Base-by-base conservation (phyloP, 805 yeast species). In the Lachancea dasiensis region DNA sequence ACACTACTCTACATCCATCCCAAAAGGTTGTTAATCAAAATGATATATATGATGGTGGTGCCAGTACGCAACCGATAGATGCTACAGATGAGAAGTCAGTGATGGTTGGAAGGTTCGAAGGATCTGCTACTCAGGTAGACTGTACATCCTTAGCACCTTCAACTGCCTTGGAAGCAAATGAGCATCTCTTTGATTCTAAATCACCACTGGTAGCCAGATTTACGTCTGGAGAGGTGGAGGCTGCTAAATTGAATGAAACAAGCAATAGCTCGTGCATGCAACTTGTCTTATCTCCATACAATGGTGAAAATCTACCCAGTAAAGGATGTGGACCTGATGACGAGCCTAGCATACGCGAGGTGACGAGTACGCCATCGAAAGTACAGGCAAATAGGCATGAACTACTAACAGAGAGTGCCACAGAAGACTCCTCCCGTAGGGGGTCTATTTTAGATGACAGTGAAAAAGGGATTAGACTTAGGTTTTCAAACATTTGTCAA, bases 401-500 rank as follows among this genome's bases (percentile, higher is more conserved):
- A 25, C 13, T n/a, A 9, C 3, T 7, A 5, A n/a, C 11, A 19
- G 27, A 27, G 9, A 19, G 3, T 11, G 34, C 11, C 13, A 13
- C 9, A 16, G 11, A 18, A 5, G 5, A 8, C 15, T 7, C 16
- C 10, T 15, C 22, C 3, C 23, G 19, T 11, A 13, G 14, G n/a
- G 30, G 7, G 6, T 8, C 18, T 13, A 26, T 13, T 16, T 14
- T 18, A 2, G 14, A 26, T 13, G 40, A 37, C 20, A 37, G 40
- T 14, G 36, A 31, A 19, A 37, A 26, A 17, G 31, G 40, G 3
- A 31, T 38, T 20, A 19, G 25, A 14, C 25, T 38, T 7, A 16
- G 37, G 15, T 38, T 38, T 22, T 38, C 41, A 4, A 38, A 27
- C 34, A 14, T 26, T 9, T 20, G 20, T 14, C 31, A 34, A 5